Evolutionary conservation across 371 early-diverging fungal species (phyloP).

Genomic region (Zychaea mexicana): DNA sequence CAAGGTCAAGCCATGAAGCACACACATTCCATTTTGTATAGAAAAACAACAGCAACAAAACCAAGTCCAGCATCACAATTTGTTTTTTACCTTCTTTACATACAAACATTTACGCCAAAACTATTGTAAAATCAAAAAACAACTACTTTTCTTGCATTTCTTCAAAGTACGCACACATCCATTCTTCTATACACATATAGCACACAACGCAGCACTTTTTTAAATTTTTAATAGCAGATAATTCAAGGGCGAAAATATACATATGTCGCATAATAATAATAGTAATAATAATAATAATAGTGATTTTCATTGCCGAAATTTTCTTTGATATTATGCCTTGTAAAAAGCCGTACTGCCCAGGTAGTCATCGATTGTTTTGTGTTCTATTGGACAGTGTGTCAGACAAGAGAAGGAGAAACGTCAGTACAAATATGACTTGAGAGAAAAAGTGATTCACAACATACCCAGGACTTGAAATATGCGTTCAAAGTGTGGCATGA

Average conservation of each 20-base stretch:
- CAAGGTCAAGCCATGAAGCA: conserved; percentile 4
- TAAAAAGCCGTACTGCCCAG: conserved; percentile 54
- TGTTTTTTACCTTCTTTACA: conserved; percentile 11
- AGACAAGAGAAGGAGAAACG: too few relatives aligned
- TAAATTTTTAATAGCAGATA: too few relatives aligned
- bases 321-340: conserved; percentile 8
- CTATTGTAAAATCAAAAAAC: too few relatives aligned
- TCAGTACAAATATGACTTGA: too few relatives aligned
- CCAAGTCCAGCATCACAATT: too few relatives aligned
- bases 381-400: too few relatives aligned
- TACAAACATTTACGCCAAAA: conserved; percentile 8
- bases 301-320: background rate
- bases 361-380: conserved; percentile 54
- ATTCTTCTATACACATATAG: too few relatives aligned
- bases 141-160: too few relatives aligned
- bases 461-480: conserved; percentile 53
- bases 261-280: background rate
- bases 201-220: too few relatives aligned
- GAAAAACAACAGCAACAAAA: background rate
- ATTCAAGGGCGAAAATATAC: too few relatives aligned
- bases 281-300: background rate
- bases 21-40: background rate
- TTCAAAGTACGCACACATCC: too few relatives aligned
- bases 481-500: conserved; percentile 87
- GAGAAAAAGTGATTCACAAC: background rate